A percentile compares a stretch with the other conserved stretches of the same genome.
These are phyloP conservation scores for Butyriboletus loyo DNA, from an alignment of 768 basidiomycete genomes.

Conservation along the genomic window DNA sequence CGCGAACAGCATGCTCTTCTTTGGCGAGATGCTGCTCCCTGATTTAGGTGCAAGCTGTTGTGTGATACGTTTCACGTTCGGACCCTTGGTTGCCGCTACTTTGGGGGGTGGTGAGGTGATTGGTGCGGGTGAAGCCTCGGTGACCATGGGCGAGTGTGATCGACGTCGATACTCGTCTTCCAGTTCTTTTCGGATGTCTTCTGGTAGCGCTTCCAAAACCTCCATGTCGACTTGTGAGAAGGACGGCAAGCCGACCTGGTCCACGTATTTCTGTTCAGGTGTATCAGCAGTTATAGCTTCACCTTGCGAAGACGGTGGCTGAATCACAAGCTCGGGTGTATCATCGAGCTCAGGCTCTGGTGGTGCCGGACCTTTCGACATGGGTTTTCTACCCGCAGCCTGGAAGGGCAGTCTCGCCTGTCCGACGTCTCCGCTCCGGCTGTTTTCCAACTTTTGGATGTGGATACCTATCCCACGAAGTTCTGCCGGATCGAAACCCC, in stretches of 20 bases:
- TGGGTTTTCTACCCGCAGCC: conserved; percentile 7
- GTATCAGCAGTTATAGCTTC: conserved; percentile 9
- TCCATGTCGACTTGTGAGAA: conserved; percentile 74
- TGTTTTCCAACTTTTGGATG: conserved; percentile 79
- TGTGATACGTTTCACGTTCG: conserved; percentile 56
- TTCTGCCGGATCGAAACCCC: conserved; percentile 79
- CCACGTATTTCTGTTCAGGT: conserved; percentile 8
- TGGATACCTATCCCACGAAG: conserved; percentile 92
- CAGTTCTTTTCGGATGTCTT: conserved; percentile 65
- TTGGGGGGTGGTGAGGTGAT: conserved; percentile 10
- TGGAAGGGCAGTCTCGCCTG: conserved; percentile 66
- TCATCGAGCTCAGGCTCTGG: neutral
- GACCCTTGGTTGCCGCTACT: conserved; percentile 28
- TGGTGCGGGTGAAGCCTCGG: conserved; percentile 4
- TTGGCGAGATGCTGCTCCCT: conserved; percentile 38
- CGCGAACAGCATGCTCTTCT: conserved; percentile 37
- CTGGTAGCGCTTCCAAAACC: conserved; percentile 69
- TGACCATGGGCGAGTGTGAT: conserved; percentile 46
- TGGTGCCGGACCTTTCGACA: conserved; percentile 1
- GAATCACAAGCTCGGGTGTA: conserved; percentile 24
- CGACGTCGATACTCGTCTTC: conserved; percentile 64
- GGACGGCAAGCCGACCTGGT: conserved; percentile 51
- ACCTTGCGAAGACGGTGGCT: conserved; percentile 35
- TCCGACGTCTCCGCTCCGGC: conserved; percentile 38
- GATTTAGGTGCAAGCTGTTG: conserved; percentile 60